phyloP scores from a whole-genome alignment of 371 early-diverging fungal genomes.

The Paraphysoderma sedebokerense region DNA sequence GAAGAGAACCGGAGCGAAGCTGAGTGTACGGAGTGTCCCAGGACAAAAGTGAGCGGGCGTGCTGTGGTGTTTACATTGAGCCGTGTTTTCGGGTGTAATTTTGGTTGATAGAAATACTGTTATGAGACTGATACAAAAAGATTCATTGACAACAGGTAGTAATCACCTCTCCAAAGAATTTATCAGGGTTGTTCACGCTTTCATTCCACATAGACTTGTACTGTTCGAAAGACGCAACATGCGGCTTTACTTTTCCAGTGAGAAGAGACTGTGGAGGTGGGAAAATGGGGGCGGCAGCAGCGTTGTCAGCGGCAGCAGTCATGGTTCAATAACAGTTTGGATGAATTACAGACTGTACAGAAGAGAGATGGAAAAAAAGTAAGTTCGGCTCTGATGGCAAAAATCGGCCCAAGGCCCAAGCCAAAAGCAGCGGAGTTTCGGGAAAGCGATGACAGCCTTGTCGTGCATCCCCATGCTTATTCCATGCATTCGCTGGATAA shows the following conservation, averaged over 20 bases:
- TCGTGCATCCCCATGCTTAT: too few species aligned
- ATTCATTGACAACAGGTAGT: background rate
- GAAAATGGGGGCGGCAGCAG: background rate
- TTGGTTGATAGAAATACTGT: background rate
- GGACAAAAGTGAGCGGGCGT: constrained; percentile 46
- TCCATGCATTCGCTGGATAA: too few species aligned
- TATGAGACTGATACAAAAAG: background rate
- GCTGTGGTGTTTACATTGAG: constrained; percentile 10
- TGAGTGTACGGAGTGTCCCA: constrained; percentile 60
- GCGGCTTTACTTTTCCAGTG: constrained; percentile 32
- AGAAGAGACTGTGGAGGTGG: background rate
- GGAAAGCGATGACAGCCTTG: too few species aligned
- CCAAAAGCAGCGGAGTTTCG: too few species aligned
- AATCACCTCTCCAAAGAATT: constrained; percentile 67
- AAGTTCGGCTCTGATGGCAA: too few species aligned
- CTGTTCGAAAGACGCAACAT: constrained; percentile 50
- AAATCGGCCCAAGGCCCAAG: too few species aligned
- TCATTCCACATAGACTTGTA: constrained; percentile 60
- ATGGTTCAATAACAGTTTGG: too few species aligned
- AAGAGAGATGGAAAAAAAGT: too few species aligned
- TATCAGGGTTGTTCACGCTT: constrained; percentile 57
- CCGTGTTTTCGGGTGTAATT: background rate
- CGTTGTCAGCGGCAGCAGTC: background rate
- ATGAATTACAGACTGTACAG: too few species aligned
- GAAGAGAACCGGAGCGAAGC: constrained; percentile 39